Percentiles rank a stretch among this genome's conserved stretches.
These are phyloP conservation scores for Lactifluus subvellereus DNA, from an alignment of 768 basidiomycete species.

Conservation along the genomic window DNA sequence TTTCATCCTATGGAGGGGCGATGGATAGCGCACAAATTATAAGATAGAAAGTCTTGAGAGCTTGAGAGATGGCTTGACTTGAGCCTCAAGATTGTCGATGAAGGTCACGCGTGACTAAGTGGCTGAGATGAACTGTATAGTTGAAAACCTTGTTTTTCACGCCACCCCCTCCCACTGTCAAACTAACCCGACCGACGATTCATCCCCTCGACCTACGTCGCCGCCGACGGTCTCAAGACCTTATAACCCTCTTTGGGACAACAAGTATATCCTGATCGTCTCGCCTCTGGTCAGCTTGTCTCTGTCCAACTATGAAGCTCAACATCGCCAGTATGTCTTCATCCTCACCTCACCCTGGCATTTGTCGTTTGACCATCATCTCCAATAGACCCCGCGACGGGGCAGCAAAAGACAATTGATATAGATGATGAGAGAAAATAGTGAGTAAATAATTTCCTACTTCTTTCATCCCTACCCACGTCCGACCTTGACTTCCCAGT, in stretches of 20 bases:
- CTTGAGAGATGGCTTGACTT: slow-evolving; percentile 17
- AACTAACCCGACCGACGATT: slow-evolving; percentile 7
- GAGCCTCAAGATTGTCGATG: slow-evolving; percentile 23
- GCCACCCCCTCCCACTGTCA: slow-evolving; percentile 11
- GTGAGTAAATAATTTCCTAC: slow-evolving; percentile 37
- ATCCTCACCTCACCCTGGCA: not conserved
- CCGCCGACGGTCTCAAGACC: slow-evolving; percentile 39
- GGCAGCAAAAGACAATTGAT: slow-evolving; percentile 94
- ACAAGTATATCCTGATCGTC: not conserved
- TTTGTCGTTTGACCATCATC: not conserved
- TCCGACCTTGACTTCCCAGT: slow-evolving; percentile 37
- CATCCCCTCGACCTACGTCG: slow-evolving; percentile 36
- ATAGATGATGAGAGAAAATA: slow-evolving; percentile 86
- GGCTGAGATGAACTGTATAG: slow-evolving; percentile 50
- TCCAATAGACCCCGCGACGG: slow-evolving; percentile 82
- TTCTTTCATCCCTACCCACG: slow-evolving; percentile 1
- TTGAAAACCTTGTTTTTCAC: slow-evolving; percentile 47
- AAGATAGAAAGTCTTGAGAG: slow-evolving; percentile 38
- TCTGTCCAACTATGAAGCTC: slow-evolving; percentile 74
- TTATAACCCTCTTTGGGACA: not conserved
- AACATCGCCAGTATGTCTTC: slow-evolving; percentile 85
- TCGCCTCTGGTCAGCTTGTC: not conserved
- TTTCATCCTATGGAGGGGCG: slow-evolving; percentile 10
- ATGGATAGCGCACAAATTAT: slow-evolving; percentile 34
- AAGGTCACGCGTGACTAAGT: slow-evolving; percentile 34